A percentile compares a stretch with the other conserved stretches of the same genome.
phyloP scores from a whole-genome alignment of 2,329 filamentous ascomycete species.

The Penicillium sp. region DNA sequence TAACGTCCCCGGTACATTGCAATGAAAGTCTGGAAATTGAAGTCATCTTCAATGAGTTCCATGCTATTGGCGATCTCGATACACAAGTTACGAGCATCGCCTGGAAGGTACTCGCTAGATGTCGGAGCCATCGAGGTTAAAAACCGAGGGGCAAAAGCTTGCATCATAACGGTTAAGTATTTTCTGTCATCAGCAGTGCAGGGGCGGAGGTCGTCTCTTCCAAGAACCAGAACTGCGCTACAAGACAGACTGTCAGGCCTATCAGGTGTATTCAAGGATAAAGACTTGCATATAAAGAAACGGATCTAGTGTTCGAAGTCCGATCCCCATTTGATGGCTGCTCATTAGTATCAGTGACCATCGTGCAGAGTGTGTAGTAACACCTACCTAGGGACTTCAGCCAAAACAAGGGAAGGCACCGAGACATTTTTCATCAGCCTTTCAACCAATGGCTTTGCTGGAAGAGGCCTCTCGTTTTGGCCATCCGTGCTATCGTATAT shows the following conservation, averaged over 20 bases:
- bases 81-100: not conserved
- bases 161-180: slow-evolving; percentile 7
- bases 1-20: not conserved
- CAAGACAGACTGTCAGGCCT: not conserved
- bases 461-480: not conserved
- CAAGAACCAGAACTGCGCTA: slow-evolving; percentile 1
- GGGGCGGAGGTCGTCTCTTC: slow-evolving; percentile 1
- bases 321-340: not conserved
- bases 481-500: not conserved
- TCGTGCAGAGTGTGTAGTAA: not conserved
- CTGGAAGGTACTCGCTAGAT: not conserved
- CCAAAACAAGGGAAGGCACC: not conserved
- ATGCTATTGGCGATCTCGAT: not conserved
- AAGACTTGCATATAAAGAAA: not conserved
- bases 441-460: not conserved
- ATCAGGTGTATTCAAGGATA: too few relatives aligned
- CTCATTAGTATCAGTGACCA: not conserved
- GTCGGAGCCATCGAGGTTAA: not conserved
- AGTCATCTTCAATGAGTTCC: not conserved
- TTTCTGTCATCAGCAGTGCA: not conserved
- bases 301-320: not conserved
- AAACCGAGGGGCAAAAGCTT: not conserved
- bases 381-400: not conserved
- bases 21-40: not conserved
- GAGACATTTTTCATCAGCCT: not conserved